Conservation (phyloP, 2,329 filamentous ascomycete genomes). For the Eutypella sp. region DNA sequence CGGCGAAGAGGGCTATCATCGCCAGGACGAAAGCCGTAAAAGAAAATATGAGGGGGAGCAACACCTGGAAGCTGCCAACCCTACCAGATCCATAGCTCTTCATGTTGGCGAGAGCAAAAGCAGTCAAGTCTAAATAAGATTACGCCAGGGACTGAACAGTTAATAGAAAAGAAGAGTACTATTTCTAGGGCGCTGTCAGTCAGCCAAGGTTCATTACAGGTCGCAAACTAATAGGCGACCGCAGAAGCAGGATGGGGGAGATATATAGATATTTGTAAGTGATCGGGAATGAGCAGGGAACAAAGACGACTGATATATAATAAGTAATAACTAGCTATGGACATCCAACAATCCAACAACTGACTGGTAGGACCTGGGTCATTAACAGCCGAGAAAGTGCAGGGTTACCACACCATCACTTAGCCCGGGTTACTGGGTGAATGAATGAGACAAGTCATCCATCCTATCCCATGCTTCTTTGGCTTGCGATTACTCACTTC, state of each 20-base stretch:
- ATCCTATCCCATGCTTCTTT: background rate
- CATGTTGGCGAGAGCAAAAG: background rate
- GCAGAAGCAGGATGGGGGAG: background rate
- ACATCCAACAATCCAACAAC: background rate
- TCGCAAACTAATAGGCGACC: too few species aligned
- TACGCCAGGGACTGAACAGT: too few species aligned
- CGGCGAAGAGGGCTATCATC: constrained; percentile 33
- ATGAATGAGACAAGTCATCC: background rate
- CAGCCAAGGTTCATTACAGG: too few species aligned
- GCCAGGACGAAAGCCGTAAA: constrained; percentile 31
- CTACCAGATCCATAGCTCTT: constrained; percentile 8
- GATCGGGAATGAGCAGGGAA: background rate
- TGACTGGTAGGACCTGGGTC: background rate
- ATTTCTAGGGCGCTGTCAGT: too few species aligned
- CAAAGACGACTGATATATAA: background rate
- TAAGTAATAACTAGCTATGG: background rate
- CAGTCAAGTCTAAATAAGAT: background rate
- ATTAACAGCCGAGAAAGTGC: too few species aligned
- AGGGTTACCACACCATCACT: too few species aligned
- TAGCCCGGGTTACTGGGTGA: too few species aligned
- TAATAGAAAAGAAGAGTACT: too few species aligned
- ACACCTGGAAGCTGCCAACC: constrained; percentile 12
- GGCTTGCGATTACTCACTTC: too few species aligned
- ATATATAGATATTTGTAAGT: background rate
- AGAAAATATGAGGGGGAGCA: constrained; percentile 29